phyloP scores from a whole-genome alignment of 345 rosid genomes.

The Lenwebbia sp. region DNA sequence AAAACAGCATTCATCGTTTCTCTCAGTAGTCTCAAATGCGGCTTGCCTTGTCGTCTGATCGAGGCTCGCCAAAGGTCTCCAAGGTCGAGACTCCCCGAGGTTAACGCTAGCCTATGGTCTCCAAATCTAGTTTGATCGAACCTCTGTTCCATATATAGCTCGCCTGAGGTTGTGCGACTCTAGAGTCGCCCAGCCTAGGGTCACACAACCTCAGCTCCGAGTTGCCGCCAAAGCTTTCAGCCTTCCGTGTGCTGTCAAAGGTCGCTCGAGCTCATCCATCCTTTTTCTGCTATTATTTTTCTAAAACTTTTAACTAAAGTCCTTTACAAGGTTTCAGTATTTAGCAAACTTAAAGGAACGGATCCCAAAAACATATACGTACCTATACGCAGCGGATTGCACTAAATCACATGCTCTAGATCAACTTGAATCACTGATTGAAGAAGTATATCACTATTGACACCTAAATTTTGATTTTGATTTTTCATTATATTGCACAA shows the following conservation, averaged over 20 bases:
- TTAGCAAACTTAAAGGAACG: no score
- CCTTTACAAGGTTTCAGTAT: neutral
- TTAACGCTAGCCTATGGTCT: neutral
- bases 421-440: no score
- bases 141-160: neutral
- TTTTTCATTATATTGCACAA: no score
- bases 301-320: neutral
- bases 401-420: no score
- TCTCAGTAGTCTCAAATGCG: neutral
- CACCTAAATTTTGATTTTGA: no score
- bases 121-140: rapidly evolving
- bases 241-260: neutral
- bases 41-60: neutral
- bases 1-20: neutral
- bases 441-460: no score
- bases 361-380: no score
- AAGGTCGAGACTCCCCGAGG: rapidly evolving
- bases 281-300: rapidly evolving
- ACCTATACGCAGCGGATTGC: no score
- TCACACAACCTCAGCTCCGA: rapidly evolving
- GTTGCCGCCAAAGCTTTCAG: neutral
- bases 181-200: neutral
- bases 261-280: neutral
- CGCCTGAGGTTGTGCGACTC: neutral
- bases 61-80: neutral